Base-by-base conservation (phyloP, 2,329 filamentous ascomycete species). In the Fusarium floridanum region DNA sequence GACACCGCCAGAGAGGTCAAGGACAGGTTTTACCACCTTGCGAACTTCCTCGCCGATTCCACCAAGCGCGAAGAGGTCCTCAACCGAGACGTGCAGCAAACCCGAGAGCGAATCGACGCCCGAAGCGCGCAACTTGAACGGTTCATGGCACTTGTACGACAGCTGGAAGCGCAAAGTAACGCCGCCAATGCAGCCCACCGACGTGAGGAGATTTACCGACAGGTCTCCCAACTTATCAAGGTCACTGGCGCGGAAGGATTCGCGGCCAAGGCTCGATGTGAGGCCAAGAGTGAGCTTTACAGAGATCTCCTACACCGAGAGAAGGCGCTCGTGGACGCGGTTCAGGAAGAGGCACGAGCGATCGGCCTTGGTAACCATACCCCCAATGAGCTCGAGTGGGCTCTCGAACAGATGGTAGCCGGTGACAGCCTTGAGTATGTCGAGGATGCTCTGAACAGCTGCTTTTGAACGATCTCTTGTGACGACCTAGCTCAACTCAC, bases 71-170 rank as follows among this genome's bases (percentile, higher is more conserved):
- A 34, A 14, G 32, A 34, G 2, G 11, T 34, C 11, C 32, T 34
- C 11, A 11, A 34, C 6, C 11, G 32, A 34, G 32, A 34, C 32
- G 11, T 34, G 0, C 11, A 34, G 2, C 32, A 34, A 12, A 34
- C 32, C 11, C 32, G 70, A 20, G 29, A 67, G 12, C 56, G 68
- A 10, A 64, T 77, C 32, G 50, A 64, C n/a, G 62, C 62, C 14
- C 78, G 72, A 14, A 60, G 68, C 32, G 63, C 73, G 6, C 72
- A 70, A 5, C 63, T 74, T 17, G 71, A 68, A 17, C 71, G 74
- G 2, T 27, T 24, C 43, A 32, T 17, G 10, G 48, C 17, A 0
- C 24, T 11, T 6, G 6, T 17, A 2, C 43, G 14, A 9, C 14
- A 17, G 14, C 22, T 48, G 8, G 9, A 17, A 1, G 14, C 16